Conservation (phyloP, 2,329 filamentous ascomycete genomes). For the Fusarium staphyleae region DNA sequence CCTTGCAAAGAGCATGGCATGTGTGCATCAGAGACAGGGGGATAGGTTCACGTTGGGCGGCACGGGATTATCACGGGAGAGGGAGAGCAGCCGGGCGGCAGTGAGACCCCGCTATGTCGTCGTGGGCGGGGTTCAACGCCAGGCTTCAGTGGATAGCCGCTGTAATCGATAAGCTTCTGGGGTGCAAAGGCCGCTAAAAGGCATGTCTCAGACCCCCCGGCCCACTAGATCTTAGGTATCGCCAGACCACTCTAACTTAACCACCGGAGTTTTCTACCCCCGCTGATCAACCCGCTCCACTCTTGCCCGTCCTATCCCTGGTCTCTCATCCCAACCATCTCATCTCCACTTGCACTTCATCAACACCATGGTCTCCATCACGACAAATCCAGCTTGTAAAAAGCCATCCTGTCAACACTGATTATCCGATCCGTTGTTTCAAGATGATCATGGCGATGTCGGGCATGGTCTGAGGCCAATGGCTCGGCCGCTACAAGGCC, state of each 20-base stretch:
- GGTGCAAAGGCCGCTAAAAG: conserved; percentile 1
- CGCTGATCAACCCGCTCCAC: conserved; percentile 17
- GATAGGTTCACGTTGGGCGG: neutral
- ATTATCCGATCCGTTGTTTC: neutral
- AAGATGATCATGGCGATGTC: neutral
- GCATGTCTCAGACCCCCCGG: neutral
- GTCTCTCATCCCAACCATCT: neutral
- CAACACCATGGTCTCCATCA: conserved; percentile 6
- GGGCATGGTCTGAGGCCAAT: neutral
- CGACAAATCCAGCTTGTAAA: neutral
- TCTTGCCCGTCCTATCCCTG: neutral
- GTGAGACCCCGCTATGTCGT: neutral
- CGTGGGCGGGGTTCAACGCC: neutral
- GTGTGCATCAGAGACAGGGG: conserved; percentile 6
- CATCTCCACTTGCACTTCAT: conserved; percentile 9
- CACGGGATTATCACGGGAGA: neutral
- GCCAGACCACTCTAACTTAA: too few species aligned
- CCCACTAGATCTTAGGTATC: conserved; percentile 34
- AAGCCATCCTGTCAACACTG: too few species aligned
- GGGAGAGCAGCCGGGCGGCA: neutral
- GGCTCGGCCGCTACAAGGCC: too few species aligned
- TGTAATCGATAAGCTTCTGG: neutral
- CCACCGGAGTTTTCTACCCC: neutral
- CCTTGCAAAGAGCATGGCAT: neutral
- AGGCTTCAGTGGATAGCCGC: neutral